Base-by-base conservation (phyloP, 768 basidiomycete genomes). In the Lyophyllum shimeji region DNA sequence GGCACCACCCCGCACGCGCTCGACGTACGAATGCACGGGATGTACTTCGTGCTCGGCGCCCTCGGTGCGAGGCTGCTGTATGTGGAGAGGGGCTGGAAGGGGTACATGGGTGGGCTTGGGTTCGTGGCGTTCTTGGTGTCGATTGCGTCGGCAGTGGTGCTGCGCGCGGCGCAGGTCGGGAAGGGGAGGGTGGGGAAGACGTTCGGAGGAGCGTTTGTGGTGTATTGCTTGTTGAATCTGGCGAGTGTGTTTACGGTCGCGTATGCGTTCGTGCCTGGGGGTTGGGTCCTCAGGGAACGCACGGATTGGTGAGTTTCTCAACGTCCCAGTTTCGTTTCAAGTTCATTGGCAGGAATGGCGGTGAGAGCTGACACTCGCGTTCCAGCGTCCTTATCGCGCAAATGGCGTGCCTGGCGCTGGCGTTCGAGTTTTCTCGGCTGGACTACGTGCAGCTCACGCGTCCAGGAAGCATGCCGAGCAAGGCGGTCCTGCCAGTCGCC, bases 211-310 rank as follows among this genome's bases (percentile, higher is more conserved):
- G 84, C 84, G 15, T 81, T 88, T 73, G 66, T 84, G 20, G 71
- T 86, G 2, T 86, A 85, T 51, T 78, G 82, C 51, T 43, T 92
- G 31, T 74, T 91, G 45, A 79, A 82, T 49, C 77, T 94, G 21
- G 80, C 85, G 25, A 86, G 84, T 53, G 83, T 90, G 15, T 90
- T 91, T 74, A 93, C 92, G 0, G 90, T 90, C 52, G 93, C 93
- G 0, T 94, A 95, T 71, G 92, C 93, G 1, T 95, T 94, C 62
- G 90, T 95, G 12, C 92, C 92, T 2, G 89, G 89, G 0, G 92
- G 90, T 0, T 69, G 77, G 55, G 81, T 85, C 62, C 72, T 95
- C 47, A 76, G 93, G 49, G 93, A 95, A 72, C 76, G 87, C 18
- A 92, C 90, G 29, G 83, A 90, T 66, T 58, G 86, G 83, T 90